Conservation (phyloP, 176 grass and related monocot genomes). For the Oropetium thomaeum region DNA sequence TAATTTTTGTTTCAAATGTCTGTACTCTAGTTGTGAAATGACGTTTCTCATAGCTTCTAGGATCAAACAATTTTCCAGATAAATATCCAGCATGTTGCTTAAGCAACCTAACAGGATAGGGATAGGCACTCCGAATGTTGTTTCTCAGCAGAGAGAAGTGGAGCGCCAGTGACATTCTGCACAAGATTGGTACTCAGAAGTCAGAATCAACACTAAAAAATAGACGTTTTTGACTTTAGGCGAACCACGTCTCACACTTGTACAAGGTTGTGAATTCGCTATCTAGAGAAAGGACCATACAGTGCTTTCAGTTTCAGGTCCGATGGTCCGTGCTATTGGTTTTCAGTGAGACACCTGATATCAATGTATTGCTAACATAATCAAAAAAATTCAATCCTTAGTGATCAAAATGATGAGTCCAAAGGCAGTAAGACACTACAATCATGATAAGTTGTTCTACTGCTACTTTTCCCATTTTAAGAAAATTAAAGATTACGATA, state of each 20-base stretch:
- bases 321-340: not conserved
- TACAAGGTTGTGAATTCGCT: not conserved
- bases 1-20: constrained; percentile 11
- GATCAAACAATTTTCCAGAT: constrained; percentile 34
- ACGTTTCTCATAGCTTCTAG: constrained; percentile 24
- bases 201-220: constrained; percentile 16
- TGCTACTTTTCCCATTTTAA: not conserved
- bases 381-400: not conserved
- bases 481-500: too few relatives aligned
- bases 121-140: constrained; percentile 14
- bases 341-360: not conserved
- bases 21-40: constrained; percentile 37
- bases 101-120: constrained; percentile 30
- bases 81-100: constrained; percentile 27
- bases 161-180: constrained; percentile 50
- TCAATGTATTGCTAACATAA: not conserved
- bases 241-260: not conserved
- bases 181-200: not conserved
- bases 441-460: not conserved
- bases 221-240: not conserved
- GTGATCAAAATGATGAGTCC: not conserved
- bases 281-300: not conserved
- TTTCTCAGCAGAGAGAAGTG: constrained; percentile 53
- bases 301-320: too few relatives aligned
- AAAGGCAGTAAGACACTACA: not conserved